A percentile compares a stretch with the other conserved stretches of the same genome.
Conservation (phyloP, 2,329 filamentous ascomycete genomes). For the Aureobasidium sp. region DNA sequence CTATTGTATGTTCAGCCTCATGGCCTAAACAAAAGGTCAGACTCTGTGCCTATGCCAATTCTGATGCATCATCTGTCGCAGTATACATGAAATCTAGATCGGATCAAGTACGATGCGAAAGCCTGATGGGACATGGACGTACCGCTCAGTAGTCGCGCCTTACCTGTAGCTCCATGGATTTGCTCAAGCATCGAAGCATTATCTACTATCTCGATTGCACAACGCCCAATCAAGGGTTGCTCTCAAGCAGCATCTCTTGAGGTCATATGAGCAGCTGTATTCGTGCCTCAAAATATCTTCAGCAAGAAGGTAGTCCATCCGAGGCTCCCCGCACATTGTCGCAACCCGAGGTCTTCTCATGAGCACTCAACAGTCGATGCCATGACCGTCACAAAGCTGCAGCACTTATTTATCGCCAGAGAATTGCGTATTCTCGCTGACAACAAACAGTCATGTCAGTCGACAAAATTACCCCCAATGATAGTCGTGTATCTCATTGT, state of each 20-base stretch:
- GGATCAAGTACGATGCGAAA: too few species aligned
- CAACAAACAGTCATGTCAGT: slow-evolving; percentile 17
- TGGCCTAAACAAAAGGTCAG: background rate
- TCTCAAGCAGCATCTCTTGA: background rate
- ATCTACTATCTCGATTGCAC: background rate
- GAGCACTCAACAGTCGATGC: background rate
- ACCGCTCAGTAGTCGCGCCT: background rate
- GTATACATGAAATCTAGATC: background rate
- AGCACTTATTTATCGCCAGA: background rate
- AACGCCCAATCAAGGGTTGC: background rate
- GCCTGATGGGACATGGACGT: background rate
- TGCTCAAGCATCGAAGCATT: background rate
- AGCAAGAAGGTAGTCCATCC: background rate
- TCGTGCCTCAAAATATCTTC: background rate
- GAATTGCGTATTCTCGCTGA: background rate
- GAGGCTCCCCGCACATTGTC: background rate
- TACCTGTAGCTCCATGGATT: background rate
- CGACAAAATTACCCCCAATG: slow-evolving; percentile 23
- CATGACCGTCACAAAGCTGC: background rate
- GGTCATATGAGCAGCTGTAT: background rate
- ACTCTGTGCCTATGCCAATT: background rate
- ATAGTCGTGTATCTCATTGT: slow-evolving; percentile 35
- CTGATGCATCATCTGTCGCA: background rate
- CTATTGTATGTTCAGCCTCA: background rate
- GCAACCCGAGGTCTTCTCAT: background rate